phyloP scores from a whole-genome alignment of 208 protist genomes.

The Naegleria lovaniensis region DNA sequence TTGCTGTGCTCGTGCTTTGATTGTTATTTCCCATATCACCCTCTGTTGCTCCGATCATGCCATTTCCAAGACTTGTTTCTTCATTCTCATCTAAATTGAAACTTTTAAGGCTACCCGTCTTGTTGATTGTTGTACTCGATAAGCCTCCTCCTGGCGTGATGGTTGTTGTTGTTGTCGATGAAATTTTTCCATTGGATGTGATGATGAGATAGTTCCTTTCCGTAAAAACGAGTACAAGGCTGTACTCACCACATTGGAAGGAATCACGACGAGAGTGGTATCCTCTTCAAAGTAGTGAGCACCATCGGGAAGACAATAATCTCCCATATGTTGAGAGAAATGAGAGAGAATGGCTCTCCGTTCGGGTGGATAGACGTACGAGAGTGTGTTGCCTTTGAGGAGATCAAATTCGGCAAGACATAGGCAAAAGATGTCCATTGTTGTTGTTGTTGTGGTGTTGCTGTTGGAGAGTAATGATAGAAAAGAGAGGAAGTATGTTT shows the following conservation, averaged over 20 bases:
- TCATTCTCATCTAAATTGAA: no score
- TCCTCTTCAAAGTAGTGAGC: constrained; percentile 6
- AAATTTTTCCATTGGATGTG: background rate
- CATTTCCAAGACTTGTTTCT: no score
- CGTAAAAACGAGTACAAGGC: background rate
- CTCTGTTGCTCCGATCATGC: no score
- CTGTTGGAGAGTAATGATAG: no score
- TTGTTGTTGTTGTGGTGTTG: no score
- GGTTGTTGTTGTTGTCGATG: background rate
- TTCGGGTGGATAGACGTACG: background rate
- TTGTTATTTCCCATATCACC: no score
- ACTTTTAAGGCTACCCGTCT: no score
- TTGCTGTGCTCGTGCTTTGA: no score
- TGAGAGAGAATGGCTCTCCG: no score
- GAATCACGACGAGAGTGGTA: background rate
- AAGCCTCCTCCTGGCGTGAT: no score
- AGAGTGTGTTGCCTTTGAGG: constrained; percentile 10
- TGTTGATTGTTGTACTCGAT: no score
- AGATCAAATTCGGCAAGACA: constrained; percentile 23
- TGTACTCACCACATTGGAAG: background rate
- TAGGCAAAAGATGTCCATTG: background rate
- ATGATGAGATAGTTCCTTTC: background rate
- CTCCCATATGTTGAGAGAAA: background rate
- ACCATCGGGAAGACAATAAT: background rate
- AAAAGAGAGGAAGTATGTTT: no score